Evolutionary conservation across 768 basidiomycete genomes (phyloP).

Genomic region (Terana coerulea): DNA sequence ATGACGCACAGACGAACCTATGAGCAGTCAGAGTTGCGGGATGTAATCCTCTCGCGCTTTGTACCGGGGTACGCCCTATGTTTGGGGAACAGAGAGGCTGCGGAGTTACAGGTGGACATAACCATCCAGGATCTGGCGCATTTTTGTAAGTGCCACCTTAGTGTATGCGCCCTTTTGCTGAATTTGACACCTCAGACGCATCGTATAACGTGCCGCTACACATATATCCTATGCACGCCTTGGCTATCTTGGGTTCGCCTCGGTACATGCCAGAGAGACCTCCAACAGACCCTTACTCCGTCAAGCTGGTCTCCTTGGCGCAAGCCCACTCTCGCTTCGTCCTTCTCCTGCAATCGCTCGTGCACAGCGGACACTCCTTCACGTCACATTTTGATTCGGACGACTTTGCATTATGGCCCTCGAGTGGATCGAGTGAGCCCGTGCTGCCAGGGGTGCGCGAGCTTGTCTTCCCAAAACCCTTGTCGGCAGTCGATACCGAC

Average conservation of each 20-base stretch:
- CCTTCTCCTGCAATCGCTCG: slow-evolving; percentile 67
- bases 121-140: slow-evolving; percentile 58
- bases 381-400: slow-evolving; percentile 46
- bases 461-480: slow-evolving; percentile 71
- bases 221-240: slow-evolving; percentile 66
- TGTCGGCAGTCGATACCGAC: slow-evolving; percentile 40
- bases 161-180: slow-evolving; percentile 1
- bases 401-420: slow-evolving; percentile 16
- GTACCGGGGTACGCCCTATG: slow-evolving; percentile 55
- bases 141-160: slow-evolving; percentile 48
- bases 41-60: slow-evolving; percentile 42
- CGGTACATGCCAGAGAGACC: not conserved
- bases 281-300: slow-evolving; percentile 17
- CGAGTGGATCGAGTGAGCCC: slow-evolving; percentile 17
- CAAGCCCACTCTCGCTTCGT: slow-evolving; percentile 73
- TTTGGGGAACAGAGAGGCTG: slow-evolving; percentile 37
- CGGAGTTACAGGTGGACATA: slow-evolving; percentile 45
- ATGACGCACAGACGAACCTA: slow-evolving; percentile 32
- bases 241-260: slow-evolving; percentile 37
- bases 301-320: slow-evolving; percentile 43
- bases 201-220: slow-evolving; percentile 53
- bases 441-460: slow-evolving; percentile 40
- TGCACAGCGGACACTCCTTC: slow-evolving; percentile 54
- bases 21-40: slow-evolving; percentile 28
- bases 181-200: not conserved